A percentile compares a stretch with the other conserved stretches of the same genome.
Conservation (phyloP, 495 filamentous ascomycete species). For the Penicillium alfredii region DNA sequence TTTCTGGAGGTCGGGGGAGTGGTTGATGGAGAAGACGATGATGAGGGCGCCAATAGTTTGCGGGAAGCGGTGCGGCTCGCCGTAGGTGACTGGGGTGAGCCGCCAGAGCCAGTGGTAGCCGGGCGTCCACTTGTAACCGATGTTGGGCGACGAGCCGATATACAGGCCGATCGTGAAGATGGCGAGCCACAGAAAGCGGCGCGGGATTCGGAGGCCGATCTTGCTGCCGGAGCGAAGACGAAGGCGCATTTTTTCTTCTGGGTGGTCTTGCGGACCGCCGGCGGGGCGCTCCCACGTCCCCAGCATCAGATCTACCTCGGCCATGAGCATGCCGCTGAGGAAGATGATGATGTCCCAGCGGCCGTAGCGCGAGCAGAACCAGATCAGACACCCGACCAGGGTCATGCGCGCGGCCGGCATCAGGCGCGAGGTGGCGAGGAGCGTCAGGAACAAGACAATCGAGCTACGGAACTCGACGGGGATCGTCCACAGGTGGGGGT, state of each 20-base stretch:
- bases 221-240: conserved; percentile 20
- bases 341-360: conserved; percentile 58
- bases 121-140: conserved; percentile 41
- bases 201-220: conserved; percentile 34
- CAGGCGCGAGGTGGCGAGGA: conserved; percentile 50
- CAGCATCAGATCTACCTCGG: conserved; percentile 51
- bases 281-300: conserved; percentile 34
- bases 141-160: conserved; percentile 39
- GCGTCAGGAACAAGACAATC: conserved; percentile 56
- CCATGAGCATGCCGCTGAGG: conserved; percentile 52
- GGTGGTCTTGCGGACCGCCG: too few species aligned
- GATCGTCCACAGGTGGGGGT: conserved; percentile 69
- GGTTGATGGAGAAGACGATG: conserved; percentile 51
- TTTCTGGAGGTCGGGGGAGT: conserved; percentile 45
- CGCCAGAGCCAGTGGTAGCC: conserved; percentile 39
- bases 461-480: conserved; percentile 63
- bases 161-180: conserved; percentile 39
- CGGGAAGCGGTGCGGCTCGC: conserved; percentile 39
- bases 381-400: conserved; percentile 39
- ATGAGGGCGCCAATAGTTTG: conserved; percentile 49
- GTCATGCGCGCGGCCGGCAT: conserved; percentile 40
- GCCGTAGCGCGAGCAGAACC: conserved; percentile 52
- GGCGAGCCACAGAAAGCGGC: conserved; percentile 50
- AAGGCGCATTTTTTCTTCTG: conserved; percentile 19
- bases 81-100: conserved; percentile 37